These are phyloP conservation scores for Cyberlindnera maritima DNA, from an alignment of 805 yeast species.

Conservation along the genomic window DNA sequence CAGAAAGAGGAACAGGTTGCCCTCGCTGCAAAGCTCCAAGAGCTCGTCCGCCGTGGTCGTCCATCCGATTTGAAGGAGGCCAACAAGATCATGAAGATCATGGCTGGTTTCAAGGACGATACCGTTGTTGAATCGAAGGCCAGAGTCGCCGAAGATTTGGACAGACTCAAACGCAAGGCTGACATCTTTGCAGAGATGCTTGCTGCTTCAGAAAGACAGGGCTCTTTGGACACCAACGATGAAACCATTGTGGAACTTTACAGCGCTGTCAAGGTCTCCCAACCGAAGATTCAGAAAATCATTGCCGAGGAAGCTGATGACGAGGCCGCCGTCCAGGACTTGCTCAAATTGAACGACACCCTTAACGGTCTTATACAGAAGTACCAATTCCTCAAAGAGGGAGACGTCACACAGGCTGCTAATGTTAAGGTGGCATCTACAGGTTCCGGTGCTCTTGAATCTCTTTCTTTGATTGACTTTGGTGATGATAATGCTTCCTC, in stretches of 20 bases:
- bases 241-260: constrained; percentile 82
- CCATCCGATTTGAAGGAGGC: constrained; percentile 97
- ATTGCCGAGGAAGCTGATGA: constrained; percentile 76
- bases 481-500: constrained; percentile 41
- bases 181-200: constrained; percentile 89
- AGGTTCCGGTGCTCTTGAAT: constrained; percentile 31
- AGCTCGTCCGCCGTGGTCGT: constrained; percentile 89
- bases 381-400: constrained; percentile 61
- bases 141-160: constrained; percentile 79
- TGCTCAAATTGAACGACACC: constrained; percentile 70
- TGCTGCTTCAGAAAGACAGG: constrained; percentile 42
- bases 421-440: constrained; percentile 41
- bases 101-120: constrained; percentile 96
- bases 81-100: constrained; percentile 91
- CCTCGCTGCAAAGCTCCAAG: constrained; percentile 93
- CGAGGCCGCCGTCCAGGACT: constrained; percentile 60
- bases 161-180: constrained; percentile 79
- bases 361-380: constrained; percentile 68
- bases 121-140: constrained; percentile 61
- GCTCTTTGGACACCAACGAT: constrained; percentile 35
- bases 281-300: constrained; percentile 82
- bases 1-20: constrained; percentile 91
- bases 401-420: constrained; percentile 56
- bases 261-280: constrained; percentile 74
- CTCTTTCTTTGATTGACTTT: constrained; percentile 67